A percentile compares a stretch with the other conserved stretches of the same genome.
Evolutionary conservation across 1,139 yeast species (phyloP).

Genomic region (Yamadazyma spencermartinsiae): DNA sequence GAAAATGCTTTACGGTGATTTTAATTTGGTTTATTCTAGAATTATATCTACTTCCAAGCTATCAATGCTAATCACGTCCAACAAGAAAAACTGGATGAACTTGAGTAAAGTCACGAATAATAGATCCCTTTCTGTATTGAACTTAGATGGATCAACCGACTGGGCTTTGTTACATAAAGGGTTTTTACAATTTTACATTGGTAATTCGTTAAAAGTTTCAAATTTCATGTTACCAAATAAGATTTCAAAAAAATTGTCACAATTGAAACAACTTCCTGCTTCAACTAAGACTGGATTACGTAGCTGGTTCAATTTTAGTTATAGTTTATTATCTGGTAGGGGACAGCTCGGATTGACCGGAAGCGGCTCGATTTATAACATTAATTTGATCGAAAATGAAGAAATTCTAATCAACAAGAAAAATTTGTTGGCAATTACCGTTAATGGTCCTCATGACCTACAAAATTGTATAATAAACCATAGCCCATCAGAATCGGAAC

Average conservation of each 20-base stretch:
- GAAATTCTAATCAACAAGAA: slow-evolving; percentile 48
- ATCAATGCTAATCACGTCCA: slow-evolving; percentile 37
- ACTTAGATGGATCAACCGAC: slow-evolving; percentile 57
- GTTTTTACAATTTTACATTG: slow-evolving; percentile 52
- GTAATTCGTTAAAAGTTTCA: slow-evolving; percentile 45
- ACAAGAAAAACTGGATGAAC: slow-evolving; percentile 17
- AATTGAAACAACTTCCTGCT: slow-evolving; percentile 13
- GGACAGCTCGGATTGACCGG: slow-evolving; percentile 62
- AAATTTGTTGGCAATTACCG: slow-evolving; percentile 52
- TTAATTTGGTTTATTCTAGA: slow-evolving; percentile 42
- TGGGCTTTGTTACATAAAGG: slow-evolving; percentile 57
- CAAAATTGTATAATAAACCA: slow-evolving; percentile 36
- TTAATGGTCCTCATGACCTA: slow-evolving; percentile 51
- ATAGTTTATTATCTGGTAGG: slow-evolving; percentile 53
- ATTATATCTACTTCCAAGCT: slow-evolving; percentile 50
- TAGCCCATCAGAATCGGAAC: slow-evolving; percentile 2
- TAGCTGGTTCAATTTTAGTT: slow-evolving; percentile 38
- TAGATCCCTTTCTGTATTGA: slow-evolving; percentile 25
- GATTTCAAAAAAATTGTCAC: slow-evolving; percentile 35
- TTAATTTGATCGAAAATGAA: slow-evolving; percentile 47
- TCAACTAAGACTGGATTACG: slow-evolving; percentile 37
- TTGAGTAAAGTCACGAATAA: slow-evolving; percentile 18
- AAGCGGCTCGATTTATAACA: slow-evolving; percentile 53
- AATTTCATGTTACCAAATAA: slow-evolving; percentile 40
- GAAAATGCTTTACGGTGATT: slow-evolving; percentile 43